phyloP scores from a whole-genome alignment of 306 rosid genomes.

The Quercus glauca region DNA sequence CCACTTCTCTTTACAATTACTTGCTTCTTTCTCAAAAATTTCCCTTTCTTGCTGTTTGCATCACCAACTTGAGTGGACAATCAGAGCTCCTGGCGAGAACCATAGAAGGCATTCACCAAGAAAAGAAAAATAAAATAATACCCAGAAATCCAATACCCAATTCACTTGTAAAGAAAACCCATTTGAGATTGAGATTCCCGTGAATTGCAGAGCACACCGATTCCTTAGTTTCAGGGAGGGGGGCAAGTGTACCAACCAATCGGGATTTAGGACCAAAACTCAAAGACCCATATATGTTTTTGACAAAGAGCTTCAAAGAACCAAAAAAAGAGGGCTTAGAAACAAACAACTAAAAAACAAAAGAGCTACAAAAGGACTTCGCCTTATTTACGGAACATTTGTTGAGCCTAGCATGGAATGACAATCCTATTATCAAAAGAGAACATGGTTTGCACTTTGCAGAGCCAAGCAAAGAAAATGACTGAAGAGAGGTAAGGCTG shows the following conservation, averaged over 20 bases:
- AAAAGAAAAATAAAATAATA: not conserved
- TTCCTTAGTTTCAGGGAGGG: not conserved
- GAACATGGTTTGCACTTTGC: constrained; percentile 2
- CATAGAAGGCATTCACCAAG: constrained; percentile 21
- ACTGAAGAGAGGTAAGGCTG: constrained; percentile 18
- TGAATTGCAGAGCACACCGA: constrained; percentile 10
- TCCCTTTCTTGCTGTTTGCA: constrained; percentile 1
- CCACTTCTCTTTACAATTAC: constrained; percentile 1
- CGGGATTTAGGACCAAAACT: constrained; percentile 19
- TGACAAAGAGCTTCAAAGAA: constrained; percentile 16
- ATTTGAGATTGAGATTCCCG: constrained; percentile 22
- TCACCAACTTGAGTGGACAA: constrained; percentile 18
- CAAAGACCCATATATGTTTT: constrained; percentile 3
- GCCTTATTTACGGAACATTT: constrained; percentile 39
- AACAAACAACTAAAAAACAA: constrained; percentile 24
- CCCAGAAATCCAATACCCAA: constrained; percentile 26
- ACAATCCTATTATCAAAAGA: constrained; percentile 28
- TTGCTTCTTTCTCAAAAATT: not conserved
- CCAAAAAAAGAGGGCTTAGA: constrained; percentile 23
- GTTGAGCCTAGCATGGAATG: constrained; percentile 21
- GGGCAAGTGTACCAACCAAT: constrained; percentile 15
- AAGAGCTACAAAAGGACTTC: constrained; percentile 16
- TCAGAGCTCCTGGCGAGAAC: constrained; percentile 7
- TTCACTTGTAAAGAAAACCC: constrained; percentile 26
- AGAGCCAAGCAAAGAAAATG: constrained; percentile 35